Percentiles rank a stretch among this genome's conserved stretches.
These are phyloP conservation scores for Acacia concinna DNA, from an alignment of 331 rosid species.

Conservation along the genomic window DNA sequence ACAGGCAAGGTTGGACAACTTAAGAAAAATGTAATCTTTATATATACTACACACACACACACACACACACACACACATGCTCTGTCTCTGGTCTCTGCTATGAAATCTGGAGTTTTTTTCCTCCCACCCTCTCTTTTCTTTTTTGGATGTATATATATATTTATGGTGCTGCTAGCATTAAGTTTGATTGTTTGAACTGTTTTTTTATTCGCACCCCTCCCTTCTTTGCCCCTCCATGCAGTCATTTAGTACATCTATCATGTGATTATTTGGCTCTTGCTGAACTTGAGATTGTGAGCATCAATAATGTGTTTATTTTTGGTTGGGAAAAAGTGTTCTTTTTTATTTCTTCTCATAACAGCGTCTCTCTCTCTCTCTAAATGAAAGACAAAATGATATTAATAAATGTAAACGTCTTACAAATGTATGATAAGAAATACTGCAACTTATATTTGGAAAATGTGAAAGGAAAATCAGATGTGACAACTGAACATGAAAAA, in stretches of 20 bases:
- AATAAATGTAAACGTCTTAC: too few species aligned
- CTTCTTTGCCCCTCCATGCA: neutral
- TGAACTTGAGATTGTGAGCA: neutral
- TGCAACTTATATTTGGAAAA: too few species aligned
- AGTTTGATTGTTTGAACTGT: neutral
- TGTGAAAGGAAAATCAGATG: too few species aligned
- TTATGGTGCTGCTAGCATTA: neutral
- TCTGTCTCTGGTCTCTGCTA: neutral
- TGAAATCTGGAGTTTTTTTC: neutral
- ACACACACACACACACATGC: too few species aligned
- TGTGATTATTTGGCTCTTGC: neutral
- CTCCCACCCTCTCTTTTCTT: neutral
- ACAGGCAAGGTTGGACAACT: conserved; percentile 91
- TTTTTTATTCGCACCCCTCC: neutral
- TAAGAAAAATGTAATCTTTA: conserved; percentile 75
- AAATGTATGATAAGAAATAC: too few species aligned
- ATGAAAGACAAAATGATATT: too few species aligned
- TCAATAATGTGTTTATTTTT: neutral
- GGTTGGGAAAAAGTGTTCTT: neutral
- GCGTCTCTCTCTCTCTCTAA: too few species aligned
- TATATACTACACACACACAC: too few species aligned
- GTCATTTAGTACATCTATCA: neutral
- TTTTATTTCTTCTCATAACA: neutral
- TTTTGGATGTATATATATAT: neutral
- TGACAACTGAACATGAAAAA: too few species aligned